Percentiles rank a stretch among this genome's conserved stretches.
Evolutionary conservation across 169 alveolate species (phyloP).

Genomic region (Plasmodium ovale): DNA sequence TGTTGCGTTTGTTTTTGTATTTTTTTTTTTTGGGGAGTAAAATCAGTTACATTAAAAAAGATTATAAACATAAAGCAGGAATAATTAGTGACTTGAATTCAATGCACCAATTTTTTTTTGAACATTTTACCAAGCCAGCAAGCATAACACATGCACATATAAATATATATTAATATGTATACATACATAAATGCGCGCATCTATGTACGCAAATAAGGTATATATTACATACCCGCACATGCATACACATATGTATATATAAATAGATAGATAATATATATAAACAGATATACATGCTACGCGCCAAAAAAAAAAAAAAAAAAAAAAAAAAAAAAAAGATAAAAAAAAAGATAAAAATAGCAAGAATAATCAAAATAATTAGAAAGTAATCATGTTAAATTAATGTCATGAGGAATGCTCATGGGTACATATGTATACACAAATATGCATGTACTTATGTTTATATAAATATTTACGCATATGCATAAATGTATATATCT

Average conservation of each 20-base stretch:
- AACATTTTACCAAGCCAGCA: background rate
- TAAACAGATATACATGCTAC: conserved; percentile 8
- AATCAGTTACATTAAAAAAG: background rate
- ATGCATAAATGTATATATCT: conserved; percentile 14
- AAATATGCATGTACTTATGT: too few relatives aligned
- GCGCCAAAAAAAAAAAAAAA: conserved; percentile 18
- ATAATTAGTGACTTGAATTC: background rate
- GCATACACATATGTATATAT: too few relatives aligned
- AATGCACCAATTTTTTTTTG: background rate
- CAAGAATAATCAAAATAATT: background rate
- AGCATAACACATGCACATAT: background rate
- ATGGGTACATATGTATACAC: conserved; percentile 12
- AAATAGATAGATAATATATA: too few relatives aligned
- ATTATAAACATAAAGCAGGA: background rate
- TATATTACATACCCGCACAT: too few relatives aligned
- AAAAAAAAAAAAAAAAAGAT: background rate
- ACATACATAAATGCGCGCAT: background rate
- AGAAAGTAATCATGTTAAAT: conserved; percentile 17
- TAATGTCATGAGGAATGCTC: background rate
- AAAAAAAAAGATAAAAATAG: too few relatives aligned
- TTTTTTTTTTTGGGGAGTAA: conserved; percentile 1
- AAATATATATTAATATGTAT: background rate
- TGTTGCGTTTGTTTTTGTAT: background rate
- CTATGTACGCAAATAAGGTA: background rate
- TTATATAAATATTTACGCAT: too few relatives aligned